Percentiles rank a stretch among this genome's conserved stretches.
phyloP scores from a whole-genome alignment of 345 rosid species.

The Brassica napus region DNA sequence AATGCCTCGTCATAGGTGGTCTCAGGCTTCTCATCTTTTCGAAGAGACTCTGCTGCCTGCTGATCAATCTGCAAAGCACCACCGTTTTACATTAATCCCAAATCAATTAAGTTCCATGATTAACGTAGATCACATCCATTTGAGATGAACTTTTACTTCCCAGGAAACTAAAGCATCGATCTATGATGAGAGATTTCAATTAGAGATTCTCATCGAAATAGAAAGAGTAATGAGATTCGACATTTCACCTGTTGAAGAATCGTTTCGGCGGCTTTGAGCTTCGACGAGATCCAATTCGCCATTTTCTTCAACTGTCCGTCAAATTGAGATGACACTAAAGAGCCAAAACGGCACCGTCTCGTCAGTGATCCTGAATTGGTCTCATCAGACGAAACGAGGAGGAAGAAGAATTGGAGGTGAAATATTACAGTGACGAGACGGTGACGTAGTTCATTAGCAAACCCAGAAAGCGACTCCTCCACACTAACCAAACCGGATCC shows the following conservation, averaged over 20 bases:
- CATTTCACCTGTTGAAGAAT: slow-evolving; percentile 85
- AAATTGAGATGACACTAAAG: not conserved
- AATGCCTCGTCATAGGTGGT: slow-evolving; percentile 51
- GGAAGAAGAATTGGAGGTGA: slow-evolving; percentile 12
- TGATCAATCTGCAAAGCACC: slow-evolving; percentile 69
- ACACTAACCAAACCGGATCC: slow-evolving; percentile 3
- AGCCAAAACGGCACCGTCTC: slow-evolving; percentile 20
- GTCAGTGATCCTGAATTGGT: slow-evolving; percentile 9
- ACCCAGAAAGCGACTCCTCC: slow-evolving; percentile 11
- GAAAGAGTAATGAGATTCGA: not conserved
- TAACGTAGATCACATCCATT: not conserved
- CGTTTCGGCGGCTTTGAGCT: slow-evolving; percentile 90
- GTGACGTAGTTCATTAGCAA: slow-evolving; percentile 27
- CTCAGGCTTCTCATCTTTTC: slow-evolving; percentile 63
- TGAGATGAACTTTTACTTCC: not conserved
- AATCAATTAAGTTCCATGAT: not conserved
- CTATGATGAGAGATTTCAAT: not conserved
- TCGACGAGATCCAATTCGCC: slow-evolving; percentile 94
- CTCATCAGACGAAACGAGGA: slow-evolving; percentile 20
- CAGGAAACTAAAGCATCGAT: not conserved
- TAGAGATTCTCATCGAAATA: not conserved
- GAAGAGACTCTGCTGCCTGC: slow-evolving; percentile 90
- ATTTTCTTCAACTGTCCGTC: slow-evolving; percentile 36
- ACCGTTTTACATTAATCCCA: too few species aligned
- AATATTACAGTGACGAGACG: slow-evolving; percentile 20